phyloP scores from a whole-genome alignment of 257 asterid species.

The Solanum gracilifrons region DNA sequence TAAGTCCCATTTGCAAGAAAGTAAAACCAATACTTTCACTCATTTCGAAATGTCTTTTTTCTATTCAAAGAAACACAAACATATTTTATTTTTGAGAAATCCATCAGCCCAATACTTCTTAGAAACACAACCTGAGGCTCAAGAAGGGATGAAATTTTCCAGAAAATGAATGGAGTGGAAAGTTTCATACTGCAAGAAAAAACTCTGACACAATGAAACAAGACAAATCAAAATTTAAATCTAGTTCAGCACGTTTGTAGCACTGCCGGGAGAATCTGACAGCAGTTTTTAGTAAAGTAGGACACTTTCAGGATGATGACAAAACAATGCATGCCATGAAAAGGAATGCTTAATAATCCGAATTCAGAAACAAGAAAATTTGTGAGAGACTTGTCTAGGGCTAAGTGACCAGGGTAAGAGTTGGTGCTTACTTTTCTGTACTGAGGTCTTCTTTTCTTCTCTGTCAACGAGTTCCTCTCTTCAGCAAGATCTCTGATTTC shows the following conservation, averaged over 20 bases:
- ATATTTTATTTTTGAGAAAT: not conserved
- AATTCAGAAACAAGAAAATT: not conserved
- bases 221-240: not conserved
- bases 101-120: not conserved
- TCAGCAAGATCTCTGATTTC: conserved; percentile 94
- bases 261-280: not conserved
- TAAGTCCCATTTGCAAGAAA: not conserved
- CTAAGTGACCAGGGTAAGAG: not conserved
- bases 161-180: not conserved
- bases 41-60: not conserved
- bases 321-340: not conserved
- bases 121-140: not conserved
- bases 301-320: not conserved
- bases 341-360: not conserved
- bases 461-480: conserved; percentile 84
- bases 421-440: conserved; percentile 60
- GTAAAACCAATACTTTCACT: not conserved
- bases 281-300: not conserved
- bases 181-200: not conserved
- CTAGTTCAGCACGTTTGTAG: not conserved
- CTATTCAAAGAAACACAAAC: not conserved
- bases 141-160: not conserved
- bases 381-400: not conserved
- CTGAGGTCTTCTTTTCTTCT: conserved; percentile 78
- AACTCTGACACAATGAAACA: not conserved